Conservation (phyloP, 2,329 filamentous ascomycete genomes). For the Coniella lustricola region DNA sequence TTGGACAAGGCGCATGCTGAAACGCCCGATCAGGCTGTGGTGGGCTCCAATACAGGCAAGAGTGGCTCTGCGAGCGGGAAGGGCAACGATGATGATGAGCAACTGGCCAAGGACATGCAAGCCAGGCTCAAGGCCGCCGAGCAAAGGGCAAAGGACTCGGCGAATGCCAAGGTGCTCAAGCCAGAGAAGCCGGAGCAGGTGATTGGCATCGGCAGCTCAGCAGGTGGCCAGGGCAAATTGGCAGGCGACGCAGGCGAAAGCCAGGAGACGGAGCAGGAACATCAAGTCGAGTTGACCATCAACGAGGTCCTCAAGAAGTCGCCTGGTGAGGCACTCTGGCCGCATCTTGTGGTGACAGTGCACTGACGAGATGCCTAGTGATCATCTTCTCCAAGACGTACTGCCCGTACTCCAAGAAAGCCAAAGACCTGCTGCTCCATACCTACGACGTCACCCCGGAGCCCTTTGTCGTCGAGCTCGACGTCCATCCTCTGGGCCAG, state of each 20-base stretch:
- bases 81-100: conserved; percentile 51
- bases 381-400: conserved; percentile 96
- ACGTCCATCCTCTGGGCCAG: conserved; percentile 68
- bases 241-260: conserved; percentile 36
- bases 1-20: conserved; percentile 34
- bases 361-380: conserved; percentile 43
- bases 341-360: conserved; percentile 7
- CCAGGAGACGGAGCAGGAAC: conserved; percentile 49
- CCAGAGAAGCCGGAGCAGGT: conserved; percentile 52
- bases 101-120: conserved; percentile 47
- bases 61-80: conserved; percentile 27
- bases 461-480: conserved; percentile 86
- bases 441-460: conserved; percentile 76
- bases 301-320: conserved; percentile 75
- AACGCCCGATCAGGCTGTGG: conserved; percentile 27
- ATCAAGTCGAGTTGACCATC: conserved; percentile 63
- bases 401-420: conserved; percentile 78
- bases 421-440: conserved; percentile 77
- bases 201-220: conserved; percentile 52
- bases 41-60: conserved; percentile 33
- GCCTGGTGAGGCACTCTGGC: conserved; percentile 56
- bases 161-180: conserved; percentile 58
- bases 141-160: conserved; percentile 59
- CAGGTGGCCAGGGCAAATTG: conserved; percentile 41
- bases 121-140: conserved; percentile 62